Base-by-base conservation (phyloP, 768 basidiomycete species). In the Sarcodon aspratus region DNA sequence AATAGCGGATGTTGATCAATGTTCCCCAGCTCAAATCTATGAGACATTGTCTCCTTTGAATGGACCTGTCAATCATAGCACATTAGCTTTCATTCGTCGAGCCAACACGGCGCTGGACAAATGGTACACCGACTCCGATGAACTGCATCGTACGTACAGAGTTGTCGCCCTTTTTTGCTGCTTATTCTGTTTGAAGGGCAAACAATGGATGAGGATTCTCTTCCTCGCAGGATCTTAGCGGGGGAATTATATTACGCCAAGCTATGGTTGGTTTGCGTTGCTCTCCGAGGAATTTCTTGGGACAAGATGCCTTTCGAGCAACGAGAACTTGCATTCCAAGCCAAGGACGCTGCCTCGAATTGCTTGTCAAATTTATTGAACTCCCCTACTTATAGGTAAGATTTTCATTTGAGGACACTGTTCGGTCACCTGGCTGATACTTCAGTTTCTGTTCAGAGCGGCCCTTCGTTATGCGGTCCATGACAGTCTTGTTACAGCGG, bases 281-380 rank as follows among this genome's bases (percentile, higher is more conserved):
- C 91, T 10, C 69, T 97, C 43, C 79, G 93, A 51, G 93, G 93
- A 13, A 87, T 85, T 21, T 80, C 87, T 5, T 97, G 92, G 93
- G 92, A 96, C 59, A 93, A 92, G 65, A 90, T 96, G 84, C 81
- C 90, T 3, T 90, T 87, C 52, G 93, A 96, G 63, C 93, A 95
- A 60, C 82, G 91, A 36, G 93, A 95, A 62, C 74, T 95, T 43
- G 92, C 92, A 3, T 94, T 95, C 70, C 88, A 94, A 59, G 93
- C 92, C 27, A 95, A 93, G 67, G 90, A 94, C 58, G 86, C 92
- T 0, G 93, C 93, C 5, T 80, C 85, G 34, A 80, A 81, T 54
- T 93, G 90, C 61, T 67, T 97, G 38, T 76, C 83, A 43, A 85
- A 88, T 46, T 92, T 94, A 66, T 70, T 95, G 54, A 79, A 78